Percentiles rank a stretch among this genome's conserved stretches.
Conservation (phyloP, 257 asterid genomes). For the Fraxinus anomala region DNA sequence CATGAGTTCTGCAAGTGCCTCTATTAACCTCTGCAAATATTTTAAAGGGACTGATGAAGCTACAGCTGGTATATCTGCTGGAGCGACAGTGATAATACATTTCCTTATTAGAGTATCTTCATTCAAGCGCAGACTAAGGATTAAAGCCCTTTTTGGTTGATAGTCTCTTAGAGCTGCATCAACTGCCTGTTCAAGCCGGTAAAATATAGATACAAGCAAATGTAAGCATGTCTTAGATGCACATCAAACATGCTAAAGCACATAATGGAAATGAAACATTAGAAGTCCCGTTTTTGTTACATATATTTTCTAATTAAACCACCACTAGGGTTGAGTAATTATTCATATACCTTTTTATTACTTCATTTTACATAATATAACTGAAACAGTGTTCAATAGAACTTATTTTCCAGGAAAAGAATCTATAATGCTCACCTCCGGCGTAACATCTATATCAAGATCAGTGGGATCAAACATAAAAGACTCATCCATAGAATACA, state of each 20-base stretch:
- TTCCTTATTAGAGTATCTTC: slow-evolving; percentile 84
- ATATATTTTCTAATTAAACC: neutral
- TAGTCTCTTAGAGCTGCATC: slow-evolving; percentile 71
- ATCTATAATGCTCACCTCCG: slow-evolving; percentile 59
- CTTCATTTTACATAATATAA: neutral
- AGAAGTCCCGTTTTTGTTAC: neutral
- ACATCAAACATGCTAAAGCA: slow-evolving; percentile 5
- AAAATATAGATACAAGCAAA: slow-evolving; percentile 20
- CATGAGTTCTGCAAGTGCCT: slow-evolving; percentile 81
- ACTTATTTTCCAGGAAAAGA: neutral
- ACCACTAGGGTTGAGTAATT: neutral
- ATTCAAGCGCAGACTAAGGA: slow-evolving; percentile 88
- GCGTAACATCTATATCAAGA: slow-evolving; percentile 95
- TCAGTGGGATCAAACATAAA: slow-evolving; percentile 97
- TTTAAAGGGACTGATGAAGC: slow-evolving; percentile 77
- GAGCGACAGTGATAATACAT: slow-evolving; percentile 66
- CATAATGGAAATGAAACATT: neutral
- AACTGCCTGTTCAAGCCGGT: slow-evolving; percentile 61
- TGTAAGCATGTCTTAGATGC: neutral
- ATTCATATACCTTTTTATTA: neutral
- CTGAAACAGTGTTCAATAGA: neutral
- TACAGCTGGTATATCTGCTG: slow-evolving; percentile 78
- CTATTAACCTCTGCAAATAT: slow-evolving; percentile 82
- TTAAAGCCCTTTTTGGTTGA: slow-evolving; percentile 71
- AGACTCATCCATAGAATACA: slow-evolving; percentile 90